Base-by-base conservation (phyloP, 306 rosid genomes). In the Geum urbanum region DNA sequence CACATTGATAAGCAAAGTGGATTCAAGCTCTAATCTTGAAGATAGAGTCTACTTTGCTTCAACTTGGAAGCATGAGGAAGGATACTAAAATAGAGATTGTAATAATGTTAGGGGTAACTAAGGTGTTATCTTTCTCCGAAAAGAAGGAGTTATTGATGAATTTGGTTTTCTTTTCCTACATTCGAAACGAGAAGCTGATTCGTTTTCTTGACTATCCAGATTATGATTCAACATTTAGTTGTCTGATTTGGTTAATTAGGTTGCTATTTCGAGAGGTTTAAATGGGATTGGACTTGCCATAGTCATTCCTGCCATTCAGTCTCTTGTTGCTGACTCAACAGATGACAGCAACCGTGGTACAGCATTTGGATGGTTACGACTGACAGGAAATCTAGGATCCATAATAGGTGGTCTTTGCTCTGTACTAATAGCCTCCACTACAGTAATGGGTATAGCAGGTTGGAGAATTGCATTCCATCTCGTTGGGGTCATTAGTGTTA, bases 231-330 rank as follows among this genome's bases (percentile, higher is more conserved):
- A 57, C 46, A 55, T 47, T 61, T 19, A 20, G 57, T 40, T 81
- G 12, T 44, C 48, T 61, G 66, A 4, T 56, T 63, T 74, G 27
- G 32, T 63, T 56, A 41, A 51, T 43, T 67, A 89, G 98, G 96
- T 92, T 57, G 96, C 95, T 57, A 72, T 92, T 74, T 92, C 96
- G 39, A 87, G 96, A 85, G 98, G 91, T 9, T 85, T 90, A 69
- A 92, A 90, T 50, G 98, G 98, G 63, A 86, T 92, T 19, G 98
- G 98, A 63, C 89, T 92, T 0, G 98, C 96, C 77, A 86, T 92
- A 55, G 96, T 90, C 13, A 66, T 51, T 65, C 98, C 96, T 16
- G 92, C 98, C 46, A 86, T 92, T 64, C 91, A 75, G 61, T 92
- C 98, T 19, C 82, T 89, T 0, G 87, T 89, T 43, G 98, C 95